Percentiles rank a stretch among this genome's conserved stretches.
phyloP scores from a whole-genome alignment of 192 early-diverging fungal species.

The Backusella sp. region DNA sequence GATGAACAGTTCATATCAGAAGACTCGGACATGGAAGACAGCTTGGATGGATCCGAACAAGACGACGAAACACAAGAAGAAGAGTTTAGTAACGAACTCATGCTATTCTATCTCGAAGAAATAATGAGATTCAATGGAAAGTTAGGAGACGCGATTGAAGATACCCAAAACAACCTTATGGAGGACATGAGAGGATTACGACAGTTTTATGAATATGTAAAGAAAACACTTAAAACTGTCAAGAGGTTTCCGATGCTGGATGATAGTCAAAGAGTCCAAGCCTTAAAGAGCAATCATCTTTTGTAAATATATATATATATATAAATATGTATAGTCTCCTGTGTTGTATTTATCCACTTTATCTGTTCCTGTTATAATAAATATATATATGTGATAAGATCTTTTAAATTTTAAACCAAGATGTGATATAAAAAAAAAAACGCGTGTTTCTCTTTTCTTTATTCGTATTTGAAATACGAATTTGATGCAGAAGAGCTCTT shows the following conservation, averaged over 20 bases:
- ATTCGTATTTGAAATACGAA: no score
- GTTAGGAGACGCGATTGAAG: background rate
- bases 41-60: background rate
- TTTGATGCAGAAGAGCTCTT: no score
- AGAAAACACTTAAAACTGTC: background rate
- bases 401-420: no score
- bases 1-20: background rate
- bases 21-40: background rate
- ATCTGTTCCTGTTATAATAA: background rate
- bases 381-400: no score
- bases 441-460: no score
- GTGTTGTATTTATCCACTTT: background rate
- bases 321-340: no score
- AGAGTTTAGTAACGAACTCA: background rate
- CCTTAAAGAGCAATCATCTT: background rate
- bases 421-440: no score
- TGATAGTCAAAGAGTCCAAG: background rate
- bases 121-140: constrained; percentile 1
- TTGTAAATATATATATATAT: background rate
- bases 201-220: background rate
- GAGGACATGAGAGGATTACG: background rate
- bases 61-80: background rate
- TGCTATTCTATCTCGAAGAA: background rate
- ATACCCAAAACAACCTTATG: background rate
- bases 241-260: background rate